Base-by-base conservation (phyloP, 1,284 basidiomycete species). In the Pseudozyma tsukubaensis region DNA sequence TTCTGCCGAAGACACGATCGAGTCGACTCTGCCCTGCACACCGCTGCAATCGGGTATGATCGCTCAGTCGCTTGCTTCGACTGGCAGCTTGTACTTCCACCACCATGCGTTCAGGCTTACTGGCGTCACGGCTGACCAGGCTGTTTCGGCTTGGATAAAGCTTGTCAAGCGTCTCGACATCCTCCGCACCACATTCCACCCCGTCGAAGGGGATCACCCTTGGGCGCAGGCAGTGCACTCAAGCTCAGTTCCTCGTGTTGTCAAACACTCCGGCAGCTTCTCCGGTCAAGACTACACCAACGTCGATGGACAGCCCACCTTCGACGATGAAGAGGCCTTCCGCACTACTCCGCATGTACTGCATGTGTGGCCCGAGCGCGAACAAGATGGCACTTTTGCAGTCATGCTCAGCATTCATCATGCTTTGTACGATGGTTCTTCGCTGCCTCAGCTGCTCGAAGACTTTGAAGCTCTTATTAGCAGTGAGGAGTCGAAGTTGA, bases 11-110 rank as follows among this genome's bases (percentile, higher is more conserved):
- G 77, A 74, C 45, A 35, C 64, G 21, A 59, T 77, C 51, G 55
- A 39, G 32, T 61, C 71, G 13, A 55, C 77, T 32, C 10, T 78
- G 44, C 83, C 83, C 0, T 82, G 80, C 60, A 83, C 82, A 18
- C 83, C 83, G 7, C 63, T 84, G 48, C 83, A 84, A 53, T 58
- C 74, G 1, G 80, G 81, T 8, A 82, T 84, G 78, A 75, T 84
- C 43, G 66, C 78, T 0, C 77, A 83, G 44, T 74, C 76, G 14
- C 63, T 81, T 21, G 69, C 72, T 4, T 72, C 67, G 7, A 48
- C 52, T 1, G 79, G 79, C 21, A 53, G 45, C 10, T 58, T 78
- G 5, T 82, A 83, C 64, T 64, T 79, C 59, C 79, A 81, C 47
- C 70, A 69, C 40, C 78, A 80, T 29, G 62, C 60, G 2, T 77